A percentile compares a stretch with the other conserved stretches of the same genome.
Conservation (phyloP, 2,329 filamentous ascomycete species). For the Cladophialophora psammophila region DNA sequence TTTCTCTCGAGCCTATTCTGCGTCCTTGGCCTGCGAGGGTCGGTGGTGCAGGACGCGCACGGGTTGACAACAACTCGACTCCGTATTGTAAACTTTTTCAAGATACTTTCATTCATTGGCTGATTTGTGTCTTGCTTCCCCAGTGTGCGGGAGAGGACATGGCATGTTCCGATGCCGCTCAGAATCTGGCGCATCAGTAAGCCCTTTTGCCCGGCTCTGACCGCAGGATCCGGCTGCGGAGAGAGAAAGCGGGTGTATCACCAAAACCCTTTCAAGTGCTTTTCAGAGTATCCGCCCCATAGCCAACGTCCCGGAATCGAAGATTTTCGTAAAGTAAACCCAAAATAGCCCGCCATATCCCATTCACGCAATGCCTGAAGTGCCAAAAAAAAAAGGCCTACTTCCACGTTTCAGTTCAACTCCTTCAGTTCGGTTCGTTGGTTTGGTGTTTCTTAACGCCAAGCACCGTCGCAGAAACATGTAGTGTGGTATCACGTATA, state of each 20-base stretch:
- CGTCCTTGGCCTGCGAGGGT: not conserved
- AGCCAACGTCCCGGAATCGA: slow-evolving; percentile 8
- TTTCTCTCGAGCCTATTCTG: slow-evolving; percentile 16
- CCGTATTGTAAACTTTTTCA: slow-evolving; percentile 3
- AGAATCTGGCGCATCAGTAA: slow-evolving; percentile 17
- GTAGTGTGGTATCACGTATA: slow-evolving; percentile 38
- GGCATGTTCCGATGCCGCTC: not conserved
- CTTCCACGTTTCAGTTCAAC: slow-evolving; percentile 14
- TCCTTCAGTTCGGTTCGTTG: slow-evolving; percentile 20
- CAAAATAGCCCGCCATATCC: slow-evolving; percentile 6
- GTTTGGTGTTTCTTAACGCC: slow-evolving; percentile 33
- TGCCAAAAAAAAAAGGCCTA: slow-evolving; percentile 6
- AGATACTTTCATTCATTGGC: slow-evolving; percentile 10
- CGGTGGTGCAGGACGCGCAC: slow-evolving; percentile 14
- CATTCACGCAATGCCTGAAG: slow-evolving; percentile 20
- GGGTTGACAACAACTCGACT: slow-evolving; percentile 7
- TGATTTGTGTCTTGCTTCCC: slow-evolving; percentile 10
- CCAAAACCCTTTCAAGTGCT: slow-evolving; percentile 19
- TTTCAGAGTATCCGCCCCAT: slow-evolving; percentile 28
- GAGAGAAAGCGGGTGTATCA: slow-evolving; percentile 4
- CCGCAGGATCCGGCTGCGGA: slow-evolving; percentile 29
- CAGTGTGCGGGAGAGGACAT: not conserved
- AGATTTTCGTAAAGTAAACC: slow-evolving; percentile 14
- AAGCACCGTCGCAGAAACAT: slow-evolving; percentile 32
- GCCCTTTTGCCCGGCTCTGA: slow-evolving; percentile 14